Evolutionary conservation across 1,284 basidiomycete genomes (phyloP), one percentile per base, ranked within the genome.

Genomic region (Trametes pubescens): DNA sequence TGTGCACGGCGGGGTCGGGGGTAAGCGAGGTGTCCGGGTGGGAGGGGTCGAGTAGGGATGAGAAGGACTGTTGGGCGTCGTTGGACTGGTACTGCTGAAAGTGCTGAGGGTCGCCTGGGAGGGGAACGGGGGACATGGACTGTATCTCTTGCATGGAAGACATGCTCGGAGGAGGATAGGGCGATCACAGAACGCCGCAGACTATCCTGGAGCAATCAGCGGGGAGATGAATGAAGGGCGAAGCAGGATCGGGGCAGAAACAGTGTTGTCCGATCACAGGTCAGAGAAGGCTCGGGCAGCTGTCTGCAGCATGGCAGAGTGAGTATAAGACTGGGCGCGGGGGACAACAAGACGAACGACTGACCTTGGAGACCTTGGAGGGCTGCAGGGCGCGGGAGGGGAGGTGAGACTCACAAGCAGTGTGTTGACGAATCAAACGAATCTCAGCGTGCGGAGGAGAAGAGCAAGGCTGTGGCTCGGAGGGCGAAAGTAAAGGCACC

Each of bases 21-120:
- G 72, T 55, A 55, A 74, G 66, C 21, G 71, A 57, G 9, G 72
- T 59, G 62, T 78, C 76, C 37, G 71, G 54, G 56, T 74, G 75
- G 43, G 75, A 62, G 57, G 74, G 64, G 43, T 70, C 64, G 64
- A 75, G 60, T 57, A 74, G 64, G 38, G 72, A 51, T 29, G 70
- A 40, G 68, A 74, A 76, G 60, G 67, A 35, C 44, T 62, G 67
- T 26, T 69, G 62, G 34, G 62, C 32, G 54, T 74, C 73, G 38
- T 62, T 46, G 13, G 65, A 51, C 54, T 71, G 63, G 61, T 72
- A 76, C 38, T 69, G 70, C 57, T 70, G 71, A 61, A 70, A 76
- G 57, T 70, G 67, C 66, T 73, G 73, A 38, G 69, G 65, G 68
- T 74, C 72, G 37, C 24, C 37, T 24, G 38, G 52, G 46, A 72